A percentile compares a stretch with the other conserved stretches of the same genome.
Conservation (phyloP, 2,329 filamentous ascomycete genomes). For the Cryphonectria carpinicola region DNA sequence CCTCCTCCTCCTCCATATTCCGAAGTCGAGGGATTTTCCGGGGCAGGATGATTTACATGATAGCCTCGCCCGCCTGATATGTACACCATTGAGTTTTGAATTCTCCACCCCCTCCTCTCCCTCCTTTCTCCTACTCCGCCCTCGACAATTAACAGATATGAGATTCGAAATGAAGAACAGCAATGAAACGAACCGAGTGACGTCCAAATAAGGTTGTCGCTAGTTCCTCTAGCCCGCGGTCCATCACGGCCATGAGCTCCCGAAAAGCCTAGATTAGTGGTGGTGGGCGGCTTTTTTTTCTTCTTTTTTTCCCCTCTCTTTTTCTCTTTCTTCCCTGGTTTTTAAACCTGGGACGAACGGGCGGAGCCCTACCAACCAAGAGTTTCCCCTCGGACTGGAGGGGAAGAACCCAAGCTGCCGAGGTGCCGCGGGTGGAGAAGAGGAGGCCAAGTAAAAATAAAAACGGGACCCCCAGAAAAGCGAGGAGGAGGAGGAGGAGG, state of each 20-base stretch:
- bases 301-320: neutral
- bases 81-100: neutral
- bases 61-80: neutral
- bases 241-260: slow-evolving; percentile 24
- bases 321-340: neutral
- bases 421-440: slow-evolving; percentile 10
- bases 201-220: slow-evolving; percentile 29
- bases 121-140: neutral
- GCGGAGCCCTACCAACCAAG: too few species aligned
- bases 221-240: slow-evolving; percentile 21
- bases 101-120: neutral
- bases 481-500: too few species aligned
- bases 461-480: too few species aligned
- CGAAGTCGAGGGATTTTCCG: neutral
- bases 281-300: neutral
- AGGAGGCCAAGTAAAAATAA: too few species aligned
- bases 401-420: slow-evolving; percentile 4
- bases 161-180: neutral
- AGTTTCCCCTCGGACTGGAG: neutral
- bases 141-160: neutral
- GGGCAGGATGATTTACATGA: neutral
- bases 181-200: slow-evolving; percentile 17
- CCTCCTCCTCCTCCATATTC: neutral
- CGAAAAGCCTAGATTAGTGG: slow-evolving; percentile 21
- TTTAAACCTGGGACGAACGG: neutral